Evolutionary conservation across 345 rosid genomes (phyloP), one percentile per base, ranked within the genome.

Genomic region (Eucalyptus regnans): DNA sequence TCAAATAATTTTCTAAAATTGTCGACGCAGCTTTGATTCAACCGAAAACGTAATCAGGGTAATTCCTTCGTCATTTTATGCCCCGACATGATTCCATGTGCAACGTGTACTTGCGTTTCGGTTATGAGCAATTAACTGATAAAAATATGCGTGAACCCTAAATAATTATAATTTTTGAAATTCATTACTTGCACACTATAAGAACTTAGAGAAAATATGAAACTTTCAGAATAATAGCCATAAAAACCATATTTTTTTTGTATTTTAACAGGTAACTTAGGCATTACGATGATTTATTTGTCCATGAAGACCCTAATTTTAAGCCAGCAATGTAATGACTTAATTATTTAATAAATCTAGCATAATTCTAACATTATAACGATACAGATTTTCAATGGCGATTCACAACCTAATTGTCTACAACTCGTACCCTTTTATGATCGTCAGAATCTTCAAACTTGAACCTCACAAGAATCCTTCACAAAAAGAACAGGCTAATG

Each of bases 351-450:
- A 31, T 31, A 68, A 31, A 68, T 8, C 12, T 8, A 68, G 43
- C 79, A 1, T 68, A 31, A 68, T 5, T 8, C 12, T 68, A 31
- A 8, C 79, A 4, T 66, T 31, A 16, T 31, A 64, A 7, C 18
- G 0, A 31, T 8, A 68, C 18, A 4, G 0, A 33, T 7, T 31
- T 16, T 31, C 1, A 16, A 16, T 16, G 43, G 4, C 0, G 43
- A 17, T 71, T 33, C 3, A 8, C 0, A 33, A 17, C 2, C 7
- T 29, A 62, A 62, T 62, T 12, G 0, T 12, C 6, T 29, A 27
- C 9, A 12, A 62, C n/a, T 14, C 0, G 10, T 14, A n/a, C 3
- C 20, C 11, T 64, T 15, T n/a, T 6, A n/a, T 1, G 6, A 64
- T 64, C 6, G 1, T 16, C 2, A 3, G 0, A 16, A 15, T 66